Evolutionary conservation across 2,329 filamentous ascomycete species (phyloP).

Genomic region (Colletotrichum limetticola): DNA sequence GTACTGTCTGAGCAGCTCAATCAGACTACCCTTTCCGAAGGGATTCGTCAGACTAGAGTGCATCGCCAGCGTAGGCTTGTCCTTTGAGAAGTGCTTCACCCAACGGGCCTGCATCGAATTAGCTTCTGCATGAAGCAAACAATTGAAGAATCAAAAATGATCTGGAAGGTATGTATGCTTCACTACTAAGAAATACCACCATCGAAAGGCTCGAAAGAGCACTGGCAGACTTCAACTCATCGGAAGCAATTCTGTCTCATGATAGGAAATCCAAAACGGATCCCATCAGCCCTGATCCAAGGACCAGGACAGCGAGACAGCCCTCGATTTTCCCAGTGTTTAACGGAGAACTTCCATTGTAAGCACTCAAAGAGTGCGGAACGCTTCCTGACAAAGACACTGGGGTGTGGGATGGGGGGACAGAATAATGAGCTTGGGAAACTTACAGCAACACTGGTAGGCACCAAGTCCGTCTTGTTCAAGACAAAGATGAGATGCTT

Average conservation of each 20-base stretch:
- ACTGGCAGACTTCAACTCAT: conserved; percentile 96
- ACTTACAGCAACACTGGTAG: conserved; percentile 95
- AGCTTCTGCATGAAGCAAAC: conserved; percentile 39
- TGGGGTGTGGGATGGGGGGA: conserved; percentile 61
- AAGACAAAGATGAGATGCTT: conserved; percentile 93
- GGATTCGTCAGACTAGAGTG: conserved; percentile 95
- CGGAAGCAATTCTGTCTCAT: conserved; percentile 84
- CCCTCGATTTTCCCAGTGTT: conserved; percentile 94
- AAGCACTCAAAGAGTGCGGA: conserved; percentile 62
- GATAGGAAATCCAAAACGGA: conserved; percentile 90
- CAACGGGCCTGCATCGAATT: conserved; percentile 78
- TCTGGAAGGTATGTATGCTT: conserved; percentile 75
- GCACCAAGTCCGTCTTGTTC: conserved; percentile 94
- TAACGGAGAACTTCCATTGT: conserved; percentile 94
- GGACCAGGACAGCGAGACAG: conserved; percentile 75
- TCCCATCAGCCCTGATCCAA: conserved; percentile 76
- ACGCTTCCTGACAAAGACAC: conserved; percentile 88
- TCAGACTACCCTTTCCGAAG: conserved; percentile 95
- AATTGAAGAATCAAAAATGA: conserved; percentile 18
- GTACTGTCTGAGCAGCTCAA: conserved; percentile 92
- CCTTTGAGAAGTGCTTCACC: conserved; percentile 89
- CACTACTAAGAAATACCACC: conserved; percentile 98
- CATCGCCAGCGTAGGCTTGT: conserved; percentile 94
- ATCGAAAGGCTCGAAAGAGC: conserved; percentile 56
- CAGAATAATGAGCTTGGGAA: conserved; percentile 33